Percentiles rank a stretch among this genome's conserved stretches.
These are phyloP conservation scores for Entomortierella chlamydospora DNA, from an alignment of 192 early-diverging fungal species.

Conservation along the genomic window DNA sequence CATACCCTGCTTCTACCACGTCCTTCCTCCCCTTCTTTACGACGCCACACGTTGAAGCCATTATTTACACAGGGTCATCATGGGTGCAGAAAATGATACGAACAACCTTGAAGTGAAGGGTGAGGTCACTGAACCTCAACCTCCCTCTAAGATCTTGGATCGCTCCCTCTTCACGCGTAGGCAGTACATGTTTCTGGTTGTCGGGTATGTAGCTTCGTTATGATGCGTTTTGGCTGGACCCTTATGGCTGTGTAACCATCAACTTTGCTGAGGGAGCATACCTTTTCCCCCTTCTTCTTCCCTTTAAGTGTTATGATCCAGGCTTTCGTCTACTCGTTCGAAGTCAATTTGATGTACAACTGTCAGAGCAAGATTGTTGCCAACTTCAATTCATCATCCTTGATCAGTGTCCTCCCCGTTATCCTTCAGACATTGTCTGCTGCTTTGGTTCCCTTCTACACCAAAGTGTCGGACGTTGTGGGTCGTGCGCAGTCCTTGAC, in stretches of 20 bases:
- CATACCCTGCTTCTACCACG: no score
- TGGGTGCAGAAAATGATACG: no score
- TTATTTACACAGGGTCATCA: no score
- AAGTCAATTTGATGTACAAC: constrained; percentile 44
- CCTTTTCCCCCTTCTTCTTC: not conserved
- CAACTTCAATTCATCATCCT: constrained; percentile 4
- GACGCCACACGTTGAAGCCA: no score
- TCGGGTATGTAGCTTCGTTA: constrained; percentile 33
- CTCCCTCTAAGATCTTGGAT: constrained; percentile 22
- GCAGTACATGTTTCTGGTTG: constrained; percentile 27
- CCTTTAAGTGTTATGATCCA: constrained; percentile 28
- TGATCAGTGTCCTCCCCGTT: constrained; percentile 26
- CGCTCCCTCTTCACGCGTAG: constrained; percentile 21
- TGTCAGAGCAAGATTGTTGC: constrained; percentile 16
- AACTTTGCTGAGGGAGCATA: not conserved
- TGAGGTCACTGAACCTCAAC: not conserved
- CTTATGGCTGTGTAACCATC: not conserved
- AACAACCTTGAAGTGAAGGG: not conserved
- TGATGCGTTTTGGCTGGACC: no score
- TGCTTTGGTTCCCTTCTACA: constrained; percentile 47
- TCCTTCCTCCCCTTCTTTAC: no score
- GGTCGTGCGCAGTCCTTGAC: constrained; percentile 49
- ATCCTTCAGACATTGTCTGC: constrained; percentile 52
- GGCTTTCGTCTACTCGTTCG: constrained; percentile 40
- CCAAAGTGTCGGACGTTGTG: constrained; percentile 45